Percentiles rank a stretch among this genome's conserved stretches.
phyloP scores from a whole-genome alignment of 768 basidiomycete species.

The Psilocybe sp. region DNA sequence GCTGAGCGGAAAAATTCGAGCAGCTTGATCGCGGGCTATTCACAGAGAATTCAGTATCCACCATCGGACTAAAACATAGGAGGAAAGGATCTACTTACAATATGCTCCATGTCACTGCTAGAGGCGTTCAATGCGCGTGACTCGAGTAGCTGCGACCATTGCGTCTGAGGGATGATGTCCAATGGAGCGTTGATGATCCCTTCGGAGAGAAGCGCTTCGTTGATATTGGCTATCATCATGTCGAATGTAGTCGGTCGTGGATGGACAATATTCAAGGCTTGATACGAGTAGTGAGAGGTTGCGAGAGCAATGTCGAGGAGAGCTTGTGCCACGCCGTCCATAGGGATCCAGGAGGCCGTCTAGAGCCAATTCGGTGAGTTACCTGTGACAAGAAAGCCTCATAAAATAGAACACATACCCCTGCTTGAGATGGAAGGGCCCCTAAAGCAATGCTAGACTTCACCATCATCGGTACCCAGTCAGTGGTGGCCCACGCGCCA shows the following conservation, averaged over 20 bases:
- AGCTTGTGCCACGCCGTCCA: slow-evolving; percentile 18
- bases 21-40: slow-evolving; percentile 31
- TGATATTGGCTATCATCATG: slow-evolving; percentile 14
- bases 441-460: slow-evolving; percentile 27
- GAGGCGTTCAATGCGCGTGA: not conserved
- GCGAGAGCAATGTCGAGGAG: slow-evolving; percentile 23
- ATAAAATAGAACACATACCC: slow-evolving; percentile 18
- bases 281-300: not conserved
- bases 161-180: slow-evolving; percentile 2
- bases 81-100: slow-evolving; percentile 4
- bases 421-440: slow-evolving; percentile 19
- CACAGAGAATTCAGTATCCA: not conserved
- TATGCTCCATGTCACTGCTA: not conserved
- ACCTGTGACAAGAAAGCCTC: too few species aligned
- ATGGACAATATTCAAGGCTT: slow-evolving; percentile 28
- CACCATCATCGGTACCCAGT: slow-evolving; percentile 34
- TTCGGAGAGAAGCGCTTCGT: slow-evolving; percentile 1
- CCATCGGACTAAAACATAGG: too few species aligned
- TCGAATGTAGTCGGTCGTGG: slow-evolving; percentile 25
- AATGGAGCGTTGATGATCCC: not conserved
- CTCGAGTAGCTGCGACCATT: slow-evolving; percentile 11
- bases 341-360: slow-evolving; percentile 30
- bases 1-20: slow-evolving; percentile 19
- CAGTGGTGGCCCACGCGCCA: slow-evolving; percentile 32
- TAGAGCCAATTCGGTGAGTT: too few species aligned